These are phyloP conservation scores for Plectranthus barbatus DNA, from an alignment of 257 asterid genomes.

Conservation along the genomic window DNA sequence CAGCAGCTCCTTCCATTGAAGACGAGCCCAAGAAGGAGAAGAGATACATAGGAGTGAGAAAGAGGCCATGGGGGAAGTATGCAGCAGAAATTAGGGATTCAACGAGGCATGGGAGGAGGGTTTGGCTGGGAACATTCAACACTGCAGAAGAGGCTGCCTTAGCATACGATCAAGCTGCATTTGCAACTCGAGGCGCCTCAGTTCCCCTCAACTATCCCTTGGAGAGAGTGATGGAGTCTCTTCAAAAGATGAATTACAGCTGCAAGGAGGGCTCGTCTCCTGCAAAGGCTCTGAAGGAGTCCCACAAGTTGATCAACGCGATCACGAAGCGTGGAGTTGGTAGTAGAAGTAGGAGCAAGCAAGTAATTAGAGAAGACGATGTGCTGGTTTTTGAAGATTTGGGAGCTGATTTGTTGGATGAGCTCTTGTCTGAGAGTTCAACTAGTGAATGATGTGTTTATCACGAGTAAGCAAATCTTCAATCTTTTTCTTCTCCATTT, in stretches of 20 bases:
- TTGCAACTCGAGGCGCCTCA: constrained; percentile 21
- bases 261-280: constrained; percentile 29
- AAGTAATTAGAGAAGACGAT: background rate
- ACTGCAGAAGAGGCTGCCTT: constrained; percentile 32
- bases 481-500: no score
- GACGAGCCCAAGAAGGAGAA: background rate
- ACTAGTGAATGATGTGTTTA: background rate
- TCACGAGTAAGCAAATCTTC: no score
- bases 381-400: constrained; percentile 22
- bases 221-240: constrained; percentile 21
- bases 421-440: constrained; percentile 16
- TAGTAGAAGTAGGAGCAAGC: no score
- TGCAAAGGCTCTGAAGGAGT: constrained; percentile 28
- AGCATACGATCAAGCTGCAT: constrained; percentile 36
- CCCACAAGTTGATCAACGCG: constrained; percentile 15
- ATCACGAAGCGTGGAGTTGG: no score
- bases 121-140: constrained; percentile 34
- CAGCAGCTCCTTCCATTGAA: background rate
- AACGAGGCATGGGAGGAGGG: constrained; percentile 26
- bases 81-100: constrained; percentile 38
- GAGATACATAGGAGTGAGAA: constrained; percentile 25
- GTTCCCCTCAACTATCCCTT: constrained; percentile 19
- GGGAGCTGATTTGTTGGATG: constrained; percentile 31
- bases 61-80: constrained; percentile 32
- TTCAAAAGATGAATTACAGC: constrained; percentile 18